A percentile compares a stretch with the other conserved stretches of the same genome.
Evolutionary conservation across 2,329 filamentous ascomycete genomes (phyloP).

Genomic region (Aspergillus amoenus): DNA sequence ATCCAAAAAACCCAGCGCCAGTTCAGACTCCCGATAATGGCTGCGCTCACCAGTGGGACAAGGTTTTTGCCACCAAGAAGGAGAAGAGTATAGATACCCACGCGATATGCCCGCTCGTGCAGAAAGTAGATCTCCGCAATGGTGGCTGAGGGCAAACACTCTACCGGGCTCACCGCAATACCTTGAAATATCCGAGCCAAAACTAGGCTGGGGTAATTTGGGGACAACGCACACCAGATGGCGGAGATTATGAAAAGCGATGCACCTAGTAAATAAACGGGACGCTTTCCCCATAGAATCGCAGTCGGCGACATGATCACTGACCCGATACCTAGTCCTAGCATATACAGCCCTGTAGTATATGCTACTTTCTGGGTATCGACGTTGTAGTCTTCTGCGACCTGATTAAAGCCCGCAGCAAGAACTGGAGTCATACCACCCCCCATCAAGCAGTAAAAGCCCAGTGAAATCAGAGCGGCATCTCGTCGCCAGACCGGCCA

Average conservation of each 20-base stretch:
- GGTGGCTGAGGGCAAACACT: slow-evolving; percentile 88
- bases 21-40: slow-evolving; percentile 70
- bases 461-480: slow-evolving; percentile 73
- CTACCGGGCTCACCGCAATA: slow-evolving; percentile 82
- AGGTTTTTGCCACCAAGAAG: slow-evolving; percentile 90
- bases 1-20: slow-evolving; percentile 97
- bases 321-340: slow-evolving; percentile 83
- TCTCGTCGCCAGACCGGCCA: slow-evolving; percentile 85
- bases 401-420: slow-evolving; percentile 83
- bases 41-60: slow-evolving; percentile 81
- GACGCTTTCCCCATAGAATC: slow-evolving; percentile 85
- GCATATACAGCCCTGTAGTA: slow-evolving; percentile 91
- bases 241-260: slow-evolving; percentile 74
- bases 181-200: slow-evolving; percentile 84
- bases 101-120: slow-evolving; percentile 86
- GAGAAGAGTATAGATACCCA: slow-evolving; percentile 89
- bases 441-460: slow-evolving; percentile 89
- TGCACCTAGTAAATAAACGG: slow-evolving; percentile 78
- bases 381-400: slow-evolving; percentile 67
- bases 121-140: slow-evolving; percentile 97
- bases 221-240: slow-evolving; percentile 84
- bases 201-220: slow-evolving; percentile 75
- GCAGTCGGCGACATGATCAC: slow-evolving; percentile 86
- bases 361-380: slow-evolving; percentile 72
- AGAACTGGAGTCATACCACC: slow-evolving; percentile 90